Conservation (phyloP, 2,329 filamentous ascomycete species). For the Cladosporium sp. region DNA sequence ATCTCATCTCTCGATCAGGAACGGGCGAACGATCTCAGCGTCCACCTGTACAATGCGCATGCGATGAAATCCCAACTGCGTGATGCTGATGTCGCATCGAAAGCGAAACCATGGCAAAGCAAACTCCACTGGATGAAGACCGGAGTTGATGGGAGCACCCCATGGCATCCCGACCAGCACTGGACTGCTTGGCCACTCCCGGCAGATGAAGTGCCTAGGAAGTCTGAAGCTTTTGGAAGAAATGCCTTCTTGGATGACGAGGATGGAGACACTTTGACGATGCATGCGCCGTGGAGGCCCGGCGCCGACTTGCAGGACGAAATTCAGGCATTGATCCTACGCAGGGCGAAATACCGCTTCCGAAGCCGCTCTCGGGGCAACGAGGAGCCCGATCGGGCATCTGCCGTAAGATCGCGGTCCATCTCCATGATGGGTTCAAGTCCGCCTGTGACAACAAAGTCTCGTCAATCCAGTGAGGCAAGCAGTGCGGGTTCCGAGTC, state of each 20-base stretch:
- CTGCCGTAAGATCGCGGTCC: not conserved
- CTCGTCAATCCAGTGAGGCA: constrained; percentile 2
- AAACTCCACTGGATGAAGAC: constrained; percentile 36
- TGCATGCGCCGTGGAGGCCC: constrained; percentile 34
- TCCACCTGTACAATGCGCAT: constrained; percentile 76
- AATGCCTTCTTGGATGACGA: constrained; percentile 21
- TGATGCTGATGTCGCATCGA: constrained; percentile 6
- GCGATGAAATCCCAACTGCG: constrained; percentile 53
- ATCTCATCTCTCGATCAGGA: constrained; percentile 57
- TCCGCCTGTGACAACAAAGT: not conserved
- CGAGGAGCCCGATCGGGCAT: not conserved
- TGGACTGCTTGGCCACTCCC: constrained; percentile 87
- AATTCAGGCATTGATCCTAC: constrained; percentile 59
- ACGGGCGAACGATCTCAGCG: constrained; percentile 59
- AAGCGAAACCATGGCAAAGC: constrained; percentile 31
- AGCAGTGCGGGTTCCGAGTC: not conserved
- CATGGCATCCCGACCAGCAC: constrained; percentile 43
- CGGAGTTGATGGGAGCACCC: constrained; percentile 26
- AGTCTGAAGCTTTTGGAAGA: constrained; percentile 43
- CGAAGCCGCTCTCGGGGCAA: not conserved
- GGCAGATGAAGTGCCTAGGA: constrained; percentile 54
- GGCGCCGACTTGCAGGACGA: constrained; percentile 64
- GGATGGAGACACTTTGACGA: constrained; percentile 13
- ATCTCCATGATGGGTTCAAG: not conserved
- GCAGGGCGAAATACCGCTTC: constrained; percentile 59